Evolutionary conservation across 495 filamentous ascomycete species (phyloP).

Genomic region (Neurospora sp.): DNA sequence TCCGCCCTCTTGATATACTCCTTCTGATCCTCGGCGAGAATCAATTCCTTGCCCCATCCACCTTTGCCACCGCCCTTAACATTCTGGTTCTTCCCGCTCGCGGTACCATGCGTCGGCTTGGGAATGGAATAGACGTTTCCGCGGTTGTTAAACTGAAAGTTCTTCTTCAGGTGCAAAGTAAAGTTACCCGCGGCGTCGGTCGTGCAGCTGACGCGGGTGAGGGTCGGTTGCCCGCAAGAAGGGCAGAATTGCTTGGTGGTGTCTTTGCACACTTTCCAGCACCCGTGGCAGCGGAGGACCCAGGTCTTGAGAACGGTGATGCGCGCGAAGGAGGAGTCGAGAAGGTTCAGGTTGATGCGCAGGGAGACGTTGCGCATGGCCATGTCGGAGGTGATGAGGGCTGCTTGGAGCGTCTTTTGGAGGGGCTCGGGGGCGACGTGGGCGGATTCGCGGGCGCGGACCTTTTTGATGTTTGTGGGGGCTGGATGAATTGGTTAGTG

Average conservation of each 20-base stretch:
- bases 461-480: constrained; percentile 78
- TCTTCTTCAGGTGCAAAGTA: constrained; percentile 81
- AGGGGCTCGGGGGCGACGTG: constrained; percentile 30
- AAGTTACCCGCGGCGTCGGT: constrained; percentile 74
- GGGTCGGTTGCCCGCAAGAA: constrained; percentile 75
- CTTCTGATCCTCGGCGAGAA: constrained; percentile 92
- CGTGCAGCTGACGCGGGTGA: constrained; percentile 78
- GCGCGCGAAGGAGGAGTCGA: constrained; percentile 66
- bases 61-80: constrained; percentile 70
- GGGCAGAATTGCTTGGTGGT: constrained; percentile 90
- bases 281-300: constrained; percentile 88
- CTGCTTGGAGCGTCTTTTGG: constrained; percentile 64
- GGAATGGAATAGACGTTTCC: constrained; percentile 86
- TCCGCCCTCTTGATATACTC: constrained; percentile 63
- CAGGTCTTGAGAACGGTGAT: constrained; percentile 74
- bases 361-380: constrained; percentile 94
- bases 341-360: constrained; percentile 86
- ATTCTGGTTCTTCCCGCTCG: constrained; percentile 60
- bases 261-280: constrained; percentile 77
- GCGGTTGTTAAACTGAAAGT: constrained; percentile 91
- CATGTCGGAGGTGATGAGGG: constrained; percentile 86
- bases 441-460: constrained; percentile 57
- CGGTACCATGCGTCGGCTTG: constrained; percentile 71
- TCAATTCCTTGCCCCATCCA: constrained; percentile 70
- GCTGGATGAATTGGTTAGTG: constrained; percentile 18